Evolutionary conservation across 306 rosid genomes (phyloP).

Genomic region (Ziziphus jujuba): DNA sequence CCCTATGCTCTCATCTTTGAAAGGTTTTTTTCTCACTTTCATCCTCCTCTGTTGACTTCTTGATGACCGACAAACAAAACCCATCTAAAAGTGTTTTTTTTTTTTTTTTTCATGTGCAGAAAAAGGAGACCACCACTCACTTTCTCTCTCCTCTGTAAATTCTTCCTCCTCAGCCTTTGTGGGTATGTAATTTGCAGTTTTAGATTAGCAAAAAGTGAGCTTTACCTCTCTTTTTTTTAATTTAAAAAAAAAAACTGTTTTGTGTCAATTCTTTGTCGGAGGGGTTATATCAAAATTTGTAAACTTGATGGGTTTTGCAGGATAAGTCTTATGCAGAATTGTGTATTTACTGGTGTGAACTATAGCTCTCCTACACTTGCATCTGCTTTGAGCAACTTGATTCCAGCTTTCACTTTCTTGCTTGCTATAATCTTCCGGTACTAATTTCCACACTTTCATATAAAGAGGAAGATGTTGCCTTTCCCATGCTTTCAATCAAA

Average conservation of each 20-base stretch:
- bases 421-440: slow-evolving; percentile 49
- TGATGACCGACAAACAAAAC: not conserved
- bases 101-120: slow-evolving; percentile 29
- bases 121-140: slow-evolving; percentile 36
- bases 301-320: slow-evolving; percentile 3
- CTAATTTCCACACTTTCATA: not conserved
- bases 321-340: slow-evolving; percentile 38
- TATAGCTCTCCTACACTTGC: slow-evolving; percentile 56
- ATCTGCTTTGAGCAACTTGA: slow-evolving; percentile 41
- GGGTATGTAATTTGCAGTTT: slow-evolving; percentile 30
- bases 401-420: slow-evolving; percentile 47
- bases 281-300: no score
- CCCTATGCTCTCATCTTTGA: slow-evolving; percentile 33
- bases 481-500: no score
- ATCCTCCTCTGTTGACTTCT: not conserved
- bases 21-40: slow-evolving; percentile 22
- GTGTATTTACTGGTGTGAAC: slow-evolving; percentile 35
- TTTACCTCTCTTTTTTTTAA: no score
- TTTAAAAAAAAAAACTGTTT: no score
- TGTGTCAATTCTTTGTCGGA: no score
- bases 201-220: not conserved
- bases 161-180: slow-evolving; percentile 45
- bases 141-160: slow-evolving; percentile 37
- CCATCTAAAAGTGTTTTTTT: not conserved
- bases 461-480: no score